These are phyloP conservation scores for Alternaria sp. DNA, from an alignment of 2,329 filamentous ascomycete genomes.

Conservation along the genomic window DNA sequence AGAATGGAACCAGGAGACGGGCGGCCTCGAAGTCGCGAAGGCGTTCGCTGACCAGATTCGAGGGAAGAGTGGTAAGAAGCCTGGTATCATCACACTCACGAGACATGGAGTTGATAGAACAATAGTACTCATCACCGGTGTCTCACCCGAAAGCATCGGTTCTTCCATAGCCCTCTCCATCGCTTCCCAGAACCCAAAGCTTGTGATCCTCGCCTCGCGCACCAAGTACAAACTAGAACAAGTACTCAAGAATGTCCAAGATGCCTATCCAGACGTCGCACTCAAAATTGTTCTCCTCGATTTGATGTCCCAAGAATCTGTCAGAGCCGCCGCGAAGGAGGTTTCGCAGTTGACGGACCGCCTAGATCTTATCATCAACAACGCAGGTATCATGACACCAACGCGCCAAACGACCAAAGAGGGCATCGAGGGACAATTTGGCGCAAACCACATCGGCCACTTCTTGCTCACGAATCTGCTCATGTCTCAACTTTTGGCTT, in stretches of 20 bases:
- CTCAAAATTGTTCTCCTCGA: constrained; percentile 45
- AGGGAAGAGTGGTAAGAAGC: constrained; percentile 35
- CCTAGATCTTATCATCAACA: constrained; percentile 58
- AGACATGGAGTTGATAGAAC: constrained; percentile 3
- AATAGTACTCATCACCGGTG: constrained; percentile 52
- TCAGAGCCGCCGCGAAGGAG: constrained; percentile 47
- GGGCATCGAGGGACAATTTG: constrained; percentile 60
- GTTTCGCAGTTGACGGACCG: constrained; percentile 35
- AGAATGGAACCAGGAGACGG: constrained; percentile 44
- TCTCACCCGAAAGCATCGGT: constrained; percentile 43
- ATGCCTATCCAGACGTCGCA: constrained; percentile 38
- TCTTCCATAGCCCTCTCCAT: constrained; percentile 40
- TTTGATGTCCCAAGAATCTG: constrained; percentile 50
- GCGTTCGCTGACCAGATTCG: constrained; percentile 40
- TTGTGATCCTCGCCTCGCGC: constrained; percentile 54
- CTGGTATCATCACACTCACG: rapidly evolving
- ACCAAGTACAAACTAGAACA: constrained; percentile 54
- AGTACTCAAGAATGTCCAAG: constrained; percentile 49
- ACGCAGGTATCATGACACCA: constrained; percentile 53
- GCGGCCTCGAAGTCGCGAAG: constrained; percentile 43
- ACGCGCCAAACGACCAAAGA: constrained; percentile 49
- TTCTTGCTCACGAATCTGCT: constrained; percentile 58
- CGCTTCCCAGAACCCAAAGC: constrained; percentile 37
- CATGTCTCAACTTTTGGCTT: constrained; percentile 48
- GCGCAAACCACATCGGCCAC: constrained; percentile 59